phyloP scores from a whole-genome alignment of 2,329 filamentous ascomycete genomes.

The Gliomastix tumulicola region DNA sequence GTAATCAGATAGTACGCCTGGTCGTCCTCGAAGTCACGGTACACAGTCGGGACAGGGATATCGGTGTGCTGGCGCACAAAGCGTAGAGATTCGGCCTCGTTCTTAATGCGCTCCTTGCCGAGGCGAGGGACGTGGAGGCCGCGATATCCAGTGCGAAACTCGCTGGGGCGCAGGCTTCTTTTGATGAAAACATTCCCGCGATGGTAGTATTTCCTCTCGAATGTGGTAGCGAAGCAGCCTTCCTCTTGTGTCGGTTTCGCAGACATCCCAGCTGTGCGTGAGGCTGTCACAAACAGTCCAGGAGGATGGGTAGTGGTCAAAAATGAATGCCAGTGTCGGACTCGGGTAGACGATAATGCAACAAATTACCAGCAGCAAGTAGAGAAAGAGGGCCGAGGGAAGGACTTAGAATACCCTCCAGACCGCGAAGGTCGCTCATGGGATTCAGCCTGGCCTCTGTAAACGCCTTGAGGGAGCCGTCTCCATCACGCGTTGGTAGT shows the following conservation, averaged over 20 bases:
- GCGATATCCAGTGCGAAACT: constrained; percentile 17
- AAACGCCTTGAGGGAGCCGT: no score
- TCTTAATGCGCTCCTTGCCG: constrained; percentile 16
- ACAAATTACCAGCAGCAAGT: no score
- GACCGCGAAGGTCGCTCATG: no score
- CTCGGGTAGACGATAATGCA: no score
- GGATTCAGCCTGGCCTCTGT: no score
- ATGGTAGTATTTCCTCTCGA: constrained; percentile 20
- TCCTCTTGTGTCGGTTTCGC: no score
- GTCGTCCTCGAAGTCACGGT: constrained; percentile 19
- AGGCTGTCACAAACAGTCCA: not conserved
- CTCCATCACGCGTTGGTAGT: no score
- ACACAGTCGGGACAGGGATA: constrained; percentile 16
- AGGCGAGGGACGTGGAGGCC: constrained; percentile 19
- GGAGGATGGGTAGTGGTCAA: no score
- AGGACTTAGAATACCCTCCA: no score
- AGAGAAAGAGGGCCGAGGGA: no score
- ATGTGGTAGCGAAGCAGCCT: constrained; percentile 14
- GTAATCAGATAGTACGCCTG: constrained; percentile 19
- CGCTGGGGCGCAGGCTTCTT: constrained; percentile 17
- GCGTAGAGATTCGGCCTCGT: constrained; percentile 17
- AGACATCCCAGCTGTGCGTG: no score
- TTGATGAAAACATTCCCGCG: constrained; percentile 18
- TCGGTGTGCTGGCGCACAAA: constrained; percentile 15
- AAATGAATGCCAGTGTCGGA: no score